Evolutionary conservation across 1,284 basidiomycete species (phyloP).

Genomic region (Porodaedalea pini): DNA sequence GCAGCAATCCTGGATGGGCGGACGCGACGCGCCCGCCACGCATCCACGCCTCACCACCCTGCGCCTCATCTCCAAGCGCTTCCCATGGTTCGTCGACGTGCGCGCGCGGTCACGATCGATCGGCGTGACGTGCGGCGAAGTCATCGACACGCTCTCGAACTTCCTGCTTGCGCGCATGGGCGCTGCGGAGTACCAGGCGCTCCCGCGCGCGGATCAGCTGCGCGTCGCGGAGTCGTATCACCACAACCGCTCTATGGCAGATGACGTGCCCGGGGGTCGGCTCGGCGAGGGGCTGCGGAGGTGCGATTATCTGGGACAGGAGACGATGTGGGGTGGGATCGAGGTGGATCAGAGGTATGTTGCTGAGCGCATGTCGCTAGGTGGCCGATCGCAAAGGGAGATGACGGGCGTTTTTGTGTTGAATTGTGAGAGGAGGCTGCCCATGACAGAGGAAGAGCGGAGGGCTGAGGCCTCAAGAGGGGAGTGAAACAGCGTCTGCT

Average conservation of each 20-base stretch:
- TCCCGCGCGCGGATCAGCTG: conserved; percentile 35
- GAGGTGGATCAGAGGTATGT: conserved; percentile 43
- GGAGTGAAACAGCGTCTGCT: too few relatives aligned
- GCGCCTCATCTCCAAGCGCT: conserved; percentile 46
- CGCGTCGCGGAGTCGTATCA: conserved; percentile 50
- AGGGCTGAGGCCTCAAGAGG: conserved; percentile 37
- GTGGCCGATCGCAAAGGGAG: conserved; percentile 27
- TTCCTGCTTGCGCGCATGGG: conserved; percentile 49
- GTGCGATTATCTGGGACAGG: conserved; percentile 57
- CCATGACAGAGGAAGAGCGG: conserved; percentile 48
- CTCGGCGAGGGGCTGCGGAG: conserved; percentile 57
- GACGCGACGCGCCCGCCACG: conserved; percentile 68
- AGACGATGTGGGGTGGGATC: conserved; percentile 61
- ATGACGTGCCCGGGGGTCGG: conserved; percentile 62
- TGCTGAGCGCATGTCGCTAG: conserved; percentile 28
- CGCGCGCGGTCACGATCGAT: conserved; percentile 43
- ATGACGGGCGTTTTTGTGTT: conserved; percentile 61
- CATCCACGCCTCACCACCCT: conserved; percentile 60
- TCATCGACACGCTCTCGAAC: conserved; percentile 54
- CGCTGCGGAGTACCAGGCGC: conserved; percentile 47
- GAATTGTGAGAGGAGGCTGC: conserved; percentile 45
- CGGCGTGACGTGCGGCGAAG: conserved; percentile 72
- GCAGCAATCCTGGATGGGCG: conserved; percentile 63
- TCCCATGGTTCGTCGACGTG: conserved; percentile 60
- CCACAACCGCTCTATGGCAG: conserved; percentile 58